phyloP scores from a whole-genome alignment of 495 filamentous ascomycete species.

The Penicillium manginii region DNA sequence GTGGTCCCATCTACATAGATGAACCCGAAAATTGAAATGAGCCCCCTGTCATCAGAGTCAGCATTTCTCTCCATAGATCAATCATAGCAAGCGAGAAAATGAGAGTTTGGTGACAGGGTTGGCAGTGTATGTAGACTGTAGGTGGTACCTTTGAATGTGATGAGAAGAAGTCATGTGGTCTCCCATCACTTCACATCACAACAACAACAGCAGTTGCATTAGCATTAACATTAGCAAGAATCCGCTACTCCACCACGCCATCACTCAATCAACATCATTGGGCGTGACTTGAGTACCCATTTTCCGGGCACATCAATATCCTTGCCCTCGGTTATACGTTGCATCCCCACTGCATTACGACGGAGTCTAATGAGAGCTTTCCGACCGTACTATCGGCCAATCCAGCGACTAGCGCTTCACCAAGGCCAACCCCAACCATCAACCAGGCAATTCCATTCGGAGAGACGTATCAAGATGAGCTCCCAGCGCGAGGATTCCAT shows the following conservation, averaged over 20 bases:
- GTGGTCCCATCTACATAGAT: background rate
- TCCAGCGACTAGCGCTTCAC: conserved; percentile 17
- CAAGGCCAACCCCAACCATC: conserved; percentile 1
- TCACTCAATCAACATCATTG: background rate
- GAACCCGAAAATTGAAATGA: background rate
- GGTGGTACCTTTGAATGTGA: background rate
- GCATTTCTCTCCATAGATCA: no score
- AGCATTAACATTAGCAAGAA: background rate
- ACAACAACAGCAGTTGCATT: no score
- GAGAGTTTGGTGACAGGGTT: no score
- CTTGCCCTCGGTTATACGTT: background rate
- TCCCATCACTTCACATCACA: conserved; percentile 2
- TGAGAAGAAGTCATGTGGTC: background rate
- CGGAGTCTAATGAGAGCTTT: background rate
- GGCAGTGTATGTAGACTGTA: background rate
- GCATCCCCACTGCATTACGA: background rate
- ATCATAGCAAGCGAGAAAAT: no score
- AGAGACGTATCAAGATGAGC: conserved; percentile 30
- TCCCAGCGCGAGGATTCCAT: conserved; percentile 39
- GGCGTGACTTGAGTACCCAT: background rate
- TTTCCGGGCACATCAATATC: background rate
- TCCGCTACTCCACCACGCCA: background rate
- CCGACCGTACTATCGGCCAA: conserved; percentile 4
- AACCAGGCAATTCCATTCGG: conserved; percentile 1
- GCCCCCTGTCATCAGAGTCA: background rate